Conservation (phyloP, 2,329 filamentous ascomycete species). For the Endoconidiophora polonica region DNA sequence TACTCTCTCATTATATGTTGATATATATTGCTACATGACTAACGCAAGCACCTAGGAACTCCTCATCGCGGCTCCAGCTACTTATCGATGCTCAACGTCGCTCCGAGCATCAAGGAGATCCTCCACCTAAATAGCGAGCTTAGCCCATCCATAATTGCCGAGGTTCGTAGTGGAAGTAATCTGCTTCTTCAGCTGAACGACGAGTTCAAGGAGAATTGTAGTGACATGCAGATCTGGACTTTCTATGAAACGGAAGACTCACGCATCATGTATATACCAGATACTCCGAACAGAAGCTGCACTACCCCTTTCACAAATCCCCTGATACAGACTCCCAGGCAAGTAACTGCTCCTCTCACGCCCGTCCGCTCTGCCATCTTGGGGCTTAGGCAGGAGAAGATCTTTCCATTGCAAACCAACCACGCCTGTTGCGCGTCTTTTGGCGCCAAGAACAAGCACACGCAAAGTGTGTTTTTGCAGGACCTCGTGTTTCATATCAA, state of each 20-base stretch:
- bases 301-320: conserved; percentile 20
- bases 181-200: conserved; percentile 33
- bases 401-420: conserved; percentile 36
- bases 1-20: conserved; percentile 6
- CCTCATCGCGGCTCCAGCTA: conserved; percentile 48
- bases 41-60: conserved; percentile 25
- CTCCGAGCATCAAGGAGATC: conserved; percentile 34
- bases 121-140: conserved; percentile 35
- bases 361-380: conserved; percentile 39
- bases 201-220: conserved; percentile 37
- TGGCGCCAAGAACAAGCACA: conserved; percentile 31
- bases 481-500: conserved; percentile 21
- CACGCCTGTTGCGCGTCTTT: conserved; percentile 39
- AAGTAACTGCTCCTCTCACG: conserved; percentile 34
- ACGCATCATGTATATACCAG: not conserved
- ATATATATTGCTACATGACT: not conserved
- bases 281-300: not conserved
- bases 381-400: conserved; percentile 33
- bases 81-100: conserved; percentile 40
- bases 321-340: no score
- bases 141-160: conserved; percentile 31
- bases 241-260: conserved; percentile 44
- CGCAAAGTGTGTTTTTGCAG: conserved; percentile 25
- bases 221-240: conserved; percentile 44
- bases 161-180: conserved; percentile 34